Evolutionary conservation across 2,329 filamentous ascomycete genomes (phyloP).

Genomic region (Ilyonectria sp.): DNA sequence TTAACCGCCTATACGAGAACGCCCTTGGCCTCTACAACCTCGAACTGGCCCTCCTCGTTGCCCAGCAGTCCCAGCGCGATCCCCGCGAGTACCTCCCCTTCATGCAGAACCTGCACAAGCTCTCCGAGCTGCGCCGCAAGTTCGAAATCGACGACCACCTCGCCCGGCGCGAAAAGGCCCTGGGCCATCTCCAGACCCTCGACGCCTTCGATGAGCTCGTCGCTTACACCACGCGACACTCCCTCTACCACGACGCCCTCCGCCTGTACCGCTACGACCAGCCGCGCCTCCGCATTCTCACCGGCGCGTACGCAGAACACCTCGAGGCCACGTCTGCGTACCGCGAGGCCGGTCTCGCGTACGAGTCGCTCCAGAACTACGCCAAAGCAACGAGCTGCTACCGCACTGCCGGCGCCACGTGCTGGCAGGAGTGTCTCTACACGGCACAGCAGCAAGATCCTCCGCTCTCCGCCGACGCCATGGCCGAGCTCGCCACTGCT

Average conservation of each 20-base stretch:
- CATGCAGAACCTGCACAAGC: conserved; percentile 86
- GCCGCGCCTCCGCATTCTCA: conserved; percentile 76
- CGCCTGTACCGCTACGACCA: conserved; percentile 87
- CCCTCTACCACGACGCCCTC: conserved; percentile 83
- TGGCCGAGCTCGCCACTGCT: conserved; percentile 78
- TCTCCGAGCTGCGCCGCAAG: conserved; percentile 78
- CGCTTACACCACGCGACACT: conserved; percentile 83
- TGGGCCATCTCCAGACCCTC: conserved; percentile 81
- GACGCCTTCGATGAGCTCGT: conserved; percentile 84
- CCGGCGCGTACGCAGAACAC: conserved; percentile 83
- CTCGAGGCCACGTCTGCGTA: conserved; percentile 83
- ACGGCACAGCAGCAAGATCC: conserved; percentile 78
- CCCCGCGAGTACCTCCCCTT: conserved; percentile 97
- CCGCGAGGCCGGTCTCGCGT: conserved; percentile 90
- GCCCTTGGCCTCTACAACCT: conserved; percentile 93
- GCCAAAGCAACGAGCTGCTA: conserved; percentile 85
- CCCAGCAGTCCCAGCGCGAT: conserved; percentile 96
- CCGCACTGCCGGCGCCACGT: conserved; percentile 79
- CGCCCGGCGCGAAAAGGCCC: conserved; percentile 81
- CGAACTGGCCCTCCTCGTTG: conserved; percentile 89
- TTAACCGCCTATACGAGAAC: conserved; percentile 91
- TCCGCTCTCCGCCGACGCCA: conserved; percentile 71
- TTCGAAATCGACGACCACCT: conserved; percentile 94
- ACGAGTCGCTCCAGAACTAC: conserved; percentile 87
- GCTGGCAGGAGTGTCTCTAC: conserved; percentile 93